A percentile compares a stretch with the other conserved stretches of the same genome.
Conservation (phyloP, 768 basidiomycete species). For the Boletus tylopilopsis region DNA sequence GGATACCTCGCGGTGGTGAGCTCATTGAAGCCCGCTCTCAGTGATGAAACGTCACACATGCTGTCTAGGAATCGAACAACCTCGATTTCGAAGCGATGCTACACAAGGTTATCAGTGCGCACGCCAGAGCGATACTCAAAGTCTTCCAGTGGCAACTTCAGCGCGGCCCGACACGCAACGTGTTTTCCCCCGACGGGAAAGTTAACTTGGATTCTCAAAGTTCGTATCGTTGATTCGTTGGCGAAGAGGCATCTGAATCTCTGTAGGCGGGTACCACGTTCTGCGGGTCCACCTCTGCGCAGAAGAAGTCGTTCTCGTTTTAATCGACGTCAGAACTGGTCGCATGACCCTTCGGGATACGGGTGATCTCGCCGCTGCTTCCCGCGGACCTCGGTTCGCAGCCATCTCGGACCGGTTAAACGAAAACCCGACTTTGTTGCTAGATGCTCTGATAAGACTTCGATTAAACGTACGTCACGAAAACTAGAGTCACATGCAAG, state of each 20-base stretch:
- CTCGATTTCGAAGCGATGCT: constrained; percentile 76
- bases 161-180: constrained; percentile 43
- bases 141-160: constrained; percentile 55
- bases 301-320: constrained; percentile 71
- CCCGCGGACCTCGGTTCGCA: constrained; percentile 64
- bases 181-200: constrained; percentile 62
- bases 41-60: neutral
- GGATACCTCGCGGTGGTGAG: constrained; percentile 57
- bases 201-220: constrained; percentile 56
- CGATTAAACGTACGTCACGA: constrained; percentile 54
- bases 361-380: constrained; percentile 73
- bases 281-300: constrained; percentile 71
- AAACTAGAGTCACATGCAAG: neutral
- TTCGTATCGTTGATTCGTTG: constrained; percentile 24
- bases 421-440: constrained; percentile 58
- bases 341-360: constrained; percentile 75
- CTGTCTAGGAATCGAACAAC: constrained; percentile 53
- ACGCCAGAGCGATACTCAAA: constrained; percentile 59
- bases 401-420: constrained; percentile 61
- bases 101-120: constrained; percentile 56
- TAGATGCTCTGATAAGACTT: constrained; percentile 54
- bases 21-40: constrained; percentile 7
- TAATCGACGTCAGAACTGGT: constrained; percentile 78
- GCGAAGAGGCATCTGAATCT: constrained; percentile 1
- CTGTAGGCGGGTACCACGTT: constrained; percentile 49